These are phyloP conservation scores for Aschersonia sp. DNA, from an alignment of 2,329 filamentous ascomycete species.

Conservation along the genomic window DNA sequence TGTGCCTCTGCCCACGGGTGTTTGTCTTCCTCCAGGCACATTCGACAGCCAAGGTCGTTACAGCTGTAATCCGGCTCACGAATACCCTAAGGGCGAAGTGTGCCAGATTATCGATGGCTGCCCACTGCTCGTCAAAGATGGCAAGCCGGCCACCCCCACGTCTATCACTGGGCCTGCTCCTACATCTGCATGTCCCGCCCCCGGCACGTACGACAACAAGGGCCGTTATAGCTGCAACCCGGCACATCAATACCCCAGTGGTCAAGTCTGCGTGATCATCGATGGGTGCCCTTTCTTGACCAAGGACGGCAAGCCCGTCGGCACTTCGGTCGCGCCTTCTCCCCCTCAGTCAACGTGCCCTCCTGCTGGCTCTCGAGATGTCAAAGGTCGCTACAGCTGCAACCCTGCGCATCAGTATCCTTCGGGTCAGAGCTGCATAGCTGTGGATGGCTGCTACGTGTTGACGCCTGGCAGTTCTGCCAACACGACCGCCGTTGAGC, in stretches of 20 bases:
- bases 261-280: constrained; percentile 6
- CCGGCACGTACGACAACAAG: constrained; percentile 3
- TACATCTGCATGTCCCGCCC: neutral
- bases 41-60: neutral
- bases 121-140: neutral
- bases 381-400: neutral
- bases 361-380: neutral
- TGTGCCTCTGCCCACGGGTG: neutral
- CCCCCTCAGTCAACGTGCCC: neutral
- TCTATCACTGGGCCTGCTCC: too few species aligned
- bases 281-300: constrained; percentile 7
- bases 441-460: neutral
- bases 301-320: constrained; percentile 2
- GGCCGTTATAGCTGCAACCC: constrained; percentile 10
- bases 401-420: neutral
- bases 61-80: neutral
- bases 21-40: neutral
- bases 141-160: neutral
- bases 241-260: constrained; percentile 8
- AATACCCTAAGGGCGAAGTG: neutral
- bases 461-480: too few species aligned
- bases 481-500: too few species aligned
- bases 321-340: neutral
- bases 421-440: neutral
- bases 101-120: neutral